These are phyloP conservation scores for Candida namnaoensis DNA, from an alignment of 805 yeast genomes.

Conservation along the genomic window DNA sequence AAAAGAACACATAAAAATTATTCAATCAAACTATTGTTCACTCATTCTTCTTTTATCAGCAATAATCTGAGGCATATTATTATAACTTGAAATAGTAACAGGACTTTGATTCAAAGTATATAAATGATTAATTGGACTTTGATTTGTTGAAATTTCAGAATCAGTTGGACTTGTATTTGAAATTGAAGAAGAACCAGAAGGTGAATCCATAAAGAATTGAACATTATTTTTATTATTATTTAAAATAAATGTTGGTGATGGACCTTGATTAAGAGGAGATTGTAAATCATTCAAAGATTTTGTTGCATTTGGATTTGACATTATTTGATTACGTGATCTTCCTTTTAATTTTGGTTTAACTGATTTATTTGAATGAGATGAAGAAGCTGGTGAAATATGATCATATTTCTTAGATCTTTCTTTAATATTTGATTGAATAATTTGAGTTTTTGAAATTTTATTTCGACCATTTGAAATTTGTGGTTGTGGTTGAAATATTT, in stretches of 20 bases:
- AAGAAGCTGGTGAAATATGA: not conserved
- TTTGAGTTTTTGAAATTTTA: no score
- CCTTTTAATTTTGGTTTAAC: slow-evolving; percentile 12
- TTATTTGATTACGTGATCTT: not conserved
- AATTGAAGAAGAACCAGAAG: slow-evolving; percentile 1
- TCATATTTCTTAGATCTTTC: no score
- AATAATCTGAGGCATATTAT: not conserved
- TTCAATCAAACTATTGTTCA: not conserved
- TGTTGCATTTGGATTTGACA: slow-evolving; percentile 10
- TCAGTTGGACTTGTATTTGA: slow-evolving; percentile 14
- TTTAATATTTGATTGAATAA: no score
- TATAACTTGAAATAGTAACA: not conserved
- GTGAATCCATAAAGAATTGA: slow-evolving; percentile 8
- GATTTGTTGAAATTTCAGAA: slow-evolving; percentile 11
- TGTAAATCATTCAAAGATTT: slow-evolving; percentile 3
- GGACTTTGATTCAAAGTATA: not conserved
- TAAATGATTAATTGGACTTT: not conserved
- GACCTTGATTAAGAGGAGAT: slow-evolving; percentile 2
- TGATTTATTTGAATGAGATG: not conserved
- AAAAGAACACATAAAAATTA: no score
- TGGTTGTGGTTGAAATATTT: slow-evolving; percentile 2
- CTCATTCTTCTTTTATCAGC: not conserved
- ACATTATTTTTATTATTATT: slow-evolving; percentile 4
- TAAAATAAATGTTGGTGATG: slow-evolving; percentile 14
- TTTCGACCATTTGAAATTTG: no score